Evolutionary conservation across 192 early-diverging fungal species (phyloP).

Genomic region (Allomyces arbusculus): DNA sequence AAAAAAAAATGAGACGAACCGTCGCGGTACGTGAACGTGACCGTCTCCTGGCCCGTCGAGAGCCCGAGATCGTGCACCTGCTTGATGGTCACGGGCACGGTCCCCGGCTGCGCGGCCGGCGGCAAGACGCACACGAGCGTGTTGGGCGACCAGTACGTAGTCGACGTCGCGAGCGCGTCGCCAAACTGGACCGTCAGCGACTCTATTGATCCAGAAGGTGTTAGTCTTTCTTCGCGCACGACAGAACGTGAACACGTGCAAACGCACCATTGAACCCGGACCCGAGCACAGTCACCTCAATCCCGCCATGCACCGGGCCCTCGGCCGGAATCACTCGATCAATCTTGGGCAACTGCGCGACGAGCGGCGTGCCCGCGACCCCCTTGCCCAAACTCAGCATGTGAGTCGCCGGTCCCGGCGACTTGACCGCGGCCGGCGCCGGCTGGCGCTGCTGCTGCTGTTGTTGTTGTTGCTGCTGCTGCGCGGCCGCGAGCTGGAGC

Average conservation of each 20-base stretch:
- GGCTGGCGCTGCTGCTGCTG: too few species aligned
- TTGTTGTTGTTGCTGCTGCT: too few species aligned
- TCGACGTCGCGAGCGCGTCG: constrained; percentile 40
- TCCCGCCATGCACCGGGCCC: constrained; percentile 72
- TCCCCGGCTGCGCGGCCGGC: constrained; percentile 47
- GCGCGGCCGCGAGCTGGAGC: too few species aligned
- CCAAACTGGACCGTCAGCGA: constrained; percentile 64
- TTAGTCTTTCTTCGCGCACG: too few species aligned
- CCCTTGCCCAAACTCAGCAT: too few species aligned
- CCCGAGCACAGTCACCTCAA: constrained; percentile 65
- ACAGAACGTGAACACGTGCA: too few species aligned
- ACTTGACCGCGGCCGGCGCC: too few species aligned
- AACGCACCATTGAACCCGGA: constrained; percentile 39
- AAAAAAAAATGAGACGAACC: constrained; percentile 1
- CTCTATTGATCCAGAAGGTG: constrained; percentile 5
- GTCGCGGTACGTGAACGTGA: constrained; percentile 16
- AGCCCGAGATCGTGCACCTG: constrained; percentile 7
- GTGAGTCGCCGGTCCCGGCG: too few species aligned
- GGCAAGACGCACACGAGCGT: constrained; percentile 70
- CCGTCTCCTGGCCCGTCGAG: neutral
- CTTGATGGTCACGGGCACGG: constrained; percentile 33
- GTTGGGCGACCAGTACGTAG: constrained; percentile 55
- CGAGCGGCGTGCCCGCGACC: too few species aligned
- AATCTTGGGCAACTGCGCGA: constrained; percentile 21
- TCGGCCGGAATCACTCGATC: constrained; percentile 56